Percentiles rank a stretch among this genome's conserved stretches.
Conservation (phyloP, 1,284 basidiomycete species). For the Chalciporus piperatoides region DNA sequence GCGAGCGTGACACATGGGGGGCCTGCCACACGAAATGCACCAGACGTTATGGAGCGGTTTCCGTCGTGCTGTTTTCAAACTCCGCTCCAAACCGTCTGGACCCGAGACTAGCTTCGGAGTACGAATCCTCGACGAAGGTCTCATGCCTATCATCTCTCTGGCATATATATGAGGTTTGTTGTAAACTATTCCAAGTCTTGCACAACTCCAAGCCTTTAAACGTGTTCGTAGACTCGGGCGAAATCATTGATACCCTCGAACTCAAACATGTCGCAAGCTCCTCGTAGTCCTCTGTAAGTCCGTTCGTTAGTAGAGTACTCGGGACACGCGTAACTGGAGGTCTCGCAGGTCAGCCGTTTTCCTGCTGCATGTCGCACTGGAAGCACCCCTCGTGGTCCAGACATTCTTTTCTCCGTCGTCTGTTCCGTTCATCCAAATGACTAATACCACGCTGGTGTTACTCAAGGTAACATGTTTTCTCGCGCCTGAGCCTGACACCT, state of each 20-base stretch:
- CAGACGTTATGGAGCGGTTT: too few species aligned
- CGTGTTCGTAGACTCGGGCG: not conserved
- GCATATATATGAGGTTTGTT: too few species aligned
- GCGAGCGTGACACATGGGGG: too few species aligned
- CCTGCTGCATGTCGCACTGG: conserved; percentile 73
- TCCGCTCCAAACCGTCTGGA: too few species aligned
- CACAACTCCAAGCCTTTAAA: not conserved
- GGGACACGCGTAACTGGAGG: not conserved
- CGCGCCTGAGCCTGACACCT: not conserved
- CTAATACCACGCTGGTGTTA: conserved; percentile 72
- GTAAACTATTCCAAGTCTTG: too few species aligned
- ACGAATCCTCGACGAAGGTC: conserved; percentile 10
- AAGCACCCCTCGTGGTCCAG: conserved; percentile 71
- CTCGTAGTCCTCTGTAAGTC: conserved; percentile 38
- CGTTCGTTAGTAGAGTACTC: not conserved
- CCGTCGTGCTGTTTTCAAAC: too few species aligned
- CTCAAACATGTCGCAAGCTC: conserved; percentile 22
- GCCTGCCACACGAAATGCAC: too few species aligned
- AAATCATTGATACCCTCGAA: not conserved
- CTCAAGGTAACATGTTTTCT: conserved; percentile 51
- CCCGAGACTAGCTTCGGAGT: too few species aligned
- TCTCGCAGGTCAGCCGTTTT: conserved; percentile 54
- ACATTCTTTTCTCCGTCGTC: conserved; percentile 60
- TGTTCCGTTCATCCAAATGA: conserved; percentile 73
- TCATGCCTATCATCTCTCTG: not conserved